A percentile compares a stretch with the other conserved stretches of the same genome.
Evolutionary conservation across 1,139 yeast species (phyloP).

Genomic region (Hyphopichia pseudoburtonii): DNA sequence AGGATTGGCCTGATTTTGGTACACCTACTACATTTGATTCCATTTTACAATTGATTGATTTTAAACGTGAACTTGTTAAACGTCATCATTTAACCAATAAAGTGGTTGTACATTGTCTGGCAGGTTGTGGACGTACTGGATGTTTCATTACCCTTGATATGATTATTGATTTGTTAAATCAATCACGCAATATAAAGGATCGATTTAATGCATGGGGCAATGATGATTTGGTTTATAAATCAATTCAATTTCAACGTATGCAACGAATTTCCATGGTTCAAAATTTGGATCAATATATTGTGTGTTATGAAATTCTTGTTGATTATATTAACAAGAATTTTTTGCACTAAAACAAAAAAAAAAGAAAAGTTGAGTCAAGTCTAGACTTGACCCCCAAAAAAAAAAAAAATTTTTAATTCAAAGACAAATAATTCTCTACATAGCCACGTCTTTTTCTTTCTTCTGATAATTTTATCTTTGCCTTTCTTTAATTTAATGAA

Average conservation of each 20-base stretch:
- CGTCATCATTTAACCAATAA: slow-evolving; percentile 19
- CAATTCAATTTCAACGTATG: slow-evolving; percentile 41
- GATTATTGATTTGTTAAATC: slow-evolving; percentile 18
- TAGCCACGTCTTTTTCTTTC: too few species aligned
- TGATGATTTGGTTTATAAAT: slow-evolving; percentile 52
- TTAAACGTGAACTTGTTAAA: slow-evolving; percentile 42
- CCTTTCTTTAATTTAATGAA: too few species aligned
- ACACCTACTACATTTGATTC: slow-evolving; percentile 56
- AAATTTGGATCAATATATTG: slow-evolving; percentile 44
- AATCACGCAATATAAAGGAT: slow-evolving; percentile 1
- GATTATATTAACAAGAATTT: slow-evolving; percentile 20
- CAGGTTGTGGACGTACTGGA: slow-evolving; percentile 85
- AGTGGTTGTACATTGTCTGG: slow-evolving; percentile 65
- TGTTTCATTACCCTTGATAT: slow-evolving; percentile 61
- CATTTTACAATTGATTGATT: slow-evolving; percentile 49
- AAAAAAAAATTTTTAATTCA: neutral
- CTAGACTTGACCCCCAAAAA: neutral
- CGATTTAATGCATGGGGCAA: slow-evolving; percentile 21
- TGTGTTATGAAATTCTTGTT: slow-evolving; percentile 42
- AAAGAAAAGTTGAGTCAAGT: too few species aligned
- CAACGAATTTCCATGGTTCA: slow-evolving; percentile 50
- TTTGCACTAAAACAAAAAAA: too few species aligned
- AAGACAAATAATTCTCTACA: too few species aligned
- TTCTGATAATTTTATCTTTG: too few species aligned
- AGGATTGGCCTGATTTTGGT: slow-evolving; percentile 83